phyloP scores from a whole-genome alignment of 164 flowering plant species.

The Sextonia rubra region DNA sequence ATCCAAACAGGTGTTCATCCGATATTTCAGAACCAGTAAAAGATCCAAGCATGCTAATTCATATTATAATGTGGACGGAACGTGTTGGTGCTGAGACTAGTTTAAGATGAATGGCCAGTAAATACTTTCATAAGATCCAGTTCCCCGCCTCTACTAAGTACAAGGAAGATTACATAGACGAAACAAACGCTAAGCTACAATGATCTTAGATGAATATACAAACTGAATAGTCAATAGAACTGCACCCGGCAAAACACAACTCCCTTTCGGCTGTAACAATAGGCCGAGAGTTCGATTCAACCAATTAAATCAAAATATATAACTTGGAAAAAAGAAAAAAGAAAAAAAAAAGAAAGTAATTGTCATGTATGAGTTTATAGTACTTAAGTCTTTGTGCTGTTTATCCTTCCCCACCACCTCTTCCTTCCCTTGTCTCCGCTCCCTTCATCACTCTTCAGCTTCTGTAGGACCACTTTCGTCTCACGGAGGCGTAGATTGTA shows the following conservation, averaged over 20 bases:
- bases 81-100: neutral
- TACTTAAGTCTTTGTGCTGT: constrained; percentile 48
- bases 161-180: neutral
- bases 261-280: neutral
- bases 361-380: neutral
- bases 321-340: too few relatives aligned
- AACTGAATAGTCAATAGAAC: neutral
- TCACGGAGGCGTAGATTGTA: constrained; percentile 70
- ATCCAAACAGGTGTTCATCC: too few relatives aligned
- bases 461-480: constrained; percentile 73
- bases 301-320: neutral
- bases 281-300: neutral
- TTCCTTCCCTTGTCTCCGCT: constrained; percentile 42
- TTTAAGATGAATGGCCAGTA: neutral
- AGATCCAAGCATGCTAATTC: too few relatives aligned
- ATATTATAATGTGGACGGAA: too few relatives aligned
- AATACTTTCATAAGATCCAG: too few relatives aligned
- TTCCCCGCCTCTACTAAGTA: too few relatives aligned
- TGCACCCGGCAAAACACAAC: neutral
- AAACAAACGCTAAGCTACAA: neutral
- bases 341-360: neutral
- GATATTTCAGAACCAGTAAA: too few relatives aligned
- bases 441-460: constrained; percentile 67
- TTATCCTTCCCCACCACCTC: constrained; percentile 95
- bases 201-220: neutral